Conservation (phyloP, 2,329 filamentous ascomycete genomes). For the Lecanosticta acicola region DNA sequence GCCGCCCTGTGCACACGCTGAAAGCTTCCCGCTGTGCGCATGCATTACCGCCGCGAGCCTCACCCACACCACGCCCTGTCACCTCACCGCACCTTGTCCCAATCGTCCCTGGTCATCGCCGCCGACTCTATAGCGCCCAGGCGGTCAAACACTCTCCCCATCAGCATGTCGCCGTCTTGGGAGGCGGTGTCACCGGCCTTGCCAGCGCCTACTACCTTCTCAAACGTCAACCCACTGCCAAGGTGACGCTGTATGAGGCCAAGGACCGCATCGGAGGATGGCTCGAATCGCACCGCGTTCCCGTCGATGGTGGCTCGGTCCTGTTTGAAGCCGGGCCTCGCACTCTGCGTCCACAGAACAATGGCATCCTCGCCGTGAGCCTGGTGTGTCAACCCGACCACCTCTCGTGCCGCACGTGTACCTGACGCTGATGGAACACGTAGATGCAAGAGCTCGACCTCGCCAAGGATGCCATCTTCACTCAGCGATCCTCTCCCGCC, state of each 20-base stretch:
- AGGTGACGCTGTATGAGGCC: conserved; percentile 77
- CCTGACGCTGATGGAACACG: conserved; percentile 21
- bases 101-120: background rate
- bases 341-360: conserved; percentile 57
- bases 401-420: conserved; percentile 3
- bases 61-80: background rate
- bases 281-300: conserved; percentile 63
- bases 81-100: background rate
- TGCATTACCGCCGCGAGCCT: background rate
- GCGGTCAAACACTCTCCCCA: conserved; percentile 16
- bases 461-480: conserved; percentile 51
- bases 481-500: conserved; percentile 45
- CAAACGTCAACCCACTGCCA: conserved; percentile 59
- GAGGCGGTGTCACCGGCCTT: conserved; percentile 78
- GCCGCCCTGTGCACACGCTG: conserved; percentile 7
- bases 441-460: conserved; percentile 57
- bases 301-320: conserved; percentile 58
- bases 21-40: background rate
- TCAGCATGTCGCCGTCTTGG: conserved; percentile 65
- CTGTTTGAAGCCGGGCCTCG: conserved; percentile 81
- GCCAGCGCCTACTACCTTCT: conserved; percentile 71
- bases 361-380: conserved; percentile 63
- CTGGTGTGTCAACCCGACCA: conserved; percentile 64
- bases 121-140: conserved; percentile 12
- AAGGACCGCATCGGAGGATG: conserved; percentile 70